Conservation (phyloP, 805 yeast genomes). For the Candida nonsorbophila region DNA sequence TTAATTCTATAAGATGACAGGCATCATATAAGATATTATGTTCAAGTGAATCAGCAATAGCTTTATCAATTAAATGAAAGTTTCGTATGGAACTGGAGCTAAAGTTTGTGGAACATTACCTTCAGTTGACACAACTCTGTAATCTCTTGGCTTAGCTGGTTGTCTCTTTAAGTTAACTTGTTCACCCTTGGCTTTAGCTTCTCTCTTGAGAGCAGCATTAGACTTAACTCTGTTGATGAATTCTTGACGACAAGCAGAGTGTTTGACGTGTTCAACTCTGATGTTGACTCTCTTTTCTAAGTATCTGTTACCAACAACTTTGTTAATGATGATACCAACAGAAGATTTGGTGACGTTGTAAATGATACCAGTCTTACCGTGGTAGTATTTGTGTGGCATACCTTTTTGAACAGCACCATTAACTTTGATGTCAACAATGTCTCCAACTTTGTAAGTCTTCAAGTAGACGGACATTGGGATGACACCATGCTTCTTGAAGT, state of each 20-base stretch:
- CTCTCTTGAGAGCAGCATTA: slow-evolving; percentile 89
- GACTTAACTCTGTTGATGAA: slow-evolving; percentile 97
- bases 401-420: slow-evolving; percentile 99
- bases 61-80: slow-evolving; percentile 77
- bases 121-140: slow-evolving; percentile 77
- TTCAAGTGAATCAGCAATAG: no score
- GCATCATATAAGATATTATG: not conserved
- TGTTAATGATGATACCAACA: slow-evolving; percentile 97
- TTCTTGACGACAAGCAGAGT: slow-evolving; percentile 99
- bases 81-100: slow-evolving; percentile 99
- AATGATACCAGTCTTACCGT: slow-evolving; percentile 99
- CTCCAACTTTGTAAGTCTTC: slow-evolving; percentile 98
- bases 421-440: slow-evolving; percentile 98
- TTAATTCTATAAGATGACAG: not conserved
- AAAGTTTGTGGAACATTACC: slow-evolving; percentile 90
- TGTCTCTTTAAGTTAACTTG: slow-evolving; percentile 93
- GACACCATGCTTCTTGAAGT: slow-evolving; percentile 96
- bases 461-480: slow-evolving; percentile 94
- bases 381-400: slow-evolving; percentile 99
- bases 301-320: slow-evolving; percentile 99
- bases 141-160: slow-evolving; percentile 96
- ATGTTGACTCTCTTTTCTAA: slow-evolving; percentile 97
- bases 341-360: slow-evolving; percentile 98
- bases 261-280: slow-evolving; percentile 98
- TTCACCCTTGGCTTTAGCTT: slow-evolving; percentile 93